Conservation (phyloP, 768 basidiomycete genomes). For the Termitomyces sp. region DNA sequence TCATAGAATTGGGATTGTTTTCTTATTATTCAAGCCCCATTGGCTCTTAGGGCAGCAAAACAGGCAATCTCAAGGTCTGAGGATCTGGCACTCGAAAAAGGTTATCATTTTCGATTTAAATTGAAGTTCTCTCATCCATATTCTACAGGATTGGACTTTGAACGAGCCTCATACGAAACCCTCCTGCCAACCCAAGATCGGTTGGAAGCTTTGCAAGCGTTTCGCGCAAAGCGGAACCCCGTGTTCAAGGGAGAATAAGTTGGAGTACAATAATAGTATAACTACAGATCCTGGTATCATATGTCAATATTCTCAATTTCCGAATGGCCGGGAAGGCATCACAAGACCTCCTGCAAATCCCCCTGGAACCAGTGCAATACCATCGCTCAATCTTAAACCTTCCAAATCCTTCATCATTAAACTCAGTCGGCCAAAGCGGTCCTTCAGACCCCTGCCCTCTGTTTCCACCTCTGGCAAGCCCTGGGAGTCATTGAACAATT, state of each 20-base stretch:
- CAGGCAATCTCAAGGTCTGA: slow-evolving; percentile 76
- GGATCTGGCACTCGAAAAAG: slow-evolving; percentile 77
- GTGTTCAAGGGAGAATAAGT: slow-evolving; percentile 77
- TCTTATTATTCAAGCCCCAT: slow-evolving; percentile 52
- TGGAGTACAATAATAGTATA: slow-evolving; percentile 18
- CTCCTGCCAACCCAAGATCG: slow-evolving; percentile 76
- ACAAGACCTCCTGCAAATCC: slow-evolving; percentile 56
- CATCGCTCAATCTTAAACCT: slow-evolving; percentile 57
- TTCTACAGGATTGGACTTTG: slow-evolving; percentile 79
- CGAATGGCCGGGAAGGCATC: slow-evolving; percentile 42
- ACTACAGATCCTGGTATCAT: slow-evolving; percentile 16
- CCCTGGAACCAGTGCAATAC: slow-evolving; percentile 51
- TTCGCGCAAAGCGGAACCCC: slow-evolving; percentile 79
- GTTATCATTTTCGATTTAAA: slow-evolving; percentile 28
- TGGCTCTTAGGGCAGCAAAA: slow-evolving; percentile 87
- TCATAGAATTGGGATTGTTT: background rate
- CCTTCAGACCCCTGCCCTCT: slow-evolving; percentile 48
- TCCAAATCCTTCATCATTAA: slow-evolving; percentile 89
- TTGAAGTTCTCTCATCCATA: background rate
- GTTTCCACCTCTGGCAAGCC: slow-evolving; percentile 38
- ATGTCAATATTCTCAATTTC: slow-evolving; percentile 18
- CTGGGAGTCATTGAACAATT: slow-evolving; percentile 65
- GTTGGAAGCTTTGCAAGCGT: slow-evolving; percentile 80
- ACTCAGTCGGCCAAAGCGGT: slow-evolving; percentile 72
- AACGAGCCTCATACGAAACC: slow-evolving; percentile 80